Conservation (phyloP, 78 protist genomes). For the Polysphondylium violaceum region DNA sequence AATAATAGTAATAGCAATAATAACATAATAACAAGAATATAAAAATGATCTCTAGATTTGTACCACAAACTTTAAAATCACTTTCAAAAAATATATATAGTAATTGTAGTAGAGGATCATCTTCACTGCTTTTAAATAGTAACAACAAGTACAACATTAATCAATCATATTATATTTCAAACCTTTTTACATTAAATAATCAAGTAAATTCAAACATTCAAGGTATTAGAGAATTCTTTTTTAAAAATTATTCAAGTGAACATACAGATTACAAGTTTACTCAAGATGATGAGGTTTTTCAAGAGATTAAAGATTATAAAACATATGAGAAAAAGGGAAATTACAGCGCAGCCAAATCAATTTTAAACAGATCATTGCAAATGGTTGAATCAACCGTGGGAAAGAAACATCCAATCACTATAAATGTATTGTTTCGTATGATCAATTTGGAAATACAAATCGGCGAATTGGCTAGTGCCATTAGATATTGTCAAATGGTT, state of each 20-base stretch:
- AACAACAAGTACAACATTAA: no score
- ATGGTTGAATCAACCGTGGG: slow-evolving; percentile 50
- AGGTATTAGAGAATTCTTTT: not conserved
- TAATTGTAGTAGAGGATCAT: no score
- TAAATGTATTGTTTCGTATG: slow-evolving; percentile 60
- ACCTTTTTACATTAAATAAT: no score
- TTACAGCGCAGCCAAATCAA: slow-evolving; percentile 22
- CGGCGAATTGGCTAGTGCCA: slow-evolving; percentile 39
- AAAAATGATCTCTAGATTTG: no score
- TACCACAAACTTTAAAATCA: no score
- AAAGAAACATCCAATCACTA: slow-evolving; percentile 27
- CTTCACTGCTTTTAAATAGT: no score
- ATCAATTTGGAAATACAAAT: slow-evolving; percentile 41
- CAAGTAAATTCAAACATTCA: no score
- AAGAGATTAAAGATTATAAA: slow-evolving; percentile 50
- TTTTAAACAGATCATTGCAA: slow-evolving; percentile 18
- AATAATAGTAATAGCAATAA: no score
- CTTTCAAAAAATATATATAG: no score
- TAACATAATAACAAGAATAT: no score
- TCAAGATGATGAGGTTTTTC: slow-evolving; percentile 21
- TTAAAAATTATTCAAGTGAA: not conserved
- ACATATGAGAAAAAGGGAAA: slow-evolving; percentile 34
- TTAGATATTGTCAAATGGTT: not conserved
- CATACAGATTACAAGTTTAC: slow-evolving; percentile 6
- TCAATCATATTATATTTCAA: no score